Conservation (phyloP, 2,329 filamentous ascomycete genomes). For the Whalleya microplaca region DNA sequence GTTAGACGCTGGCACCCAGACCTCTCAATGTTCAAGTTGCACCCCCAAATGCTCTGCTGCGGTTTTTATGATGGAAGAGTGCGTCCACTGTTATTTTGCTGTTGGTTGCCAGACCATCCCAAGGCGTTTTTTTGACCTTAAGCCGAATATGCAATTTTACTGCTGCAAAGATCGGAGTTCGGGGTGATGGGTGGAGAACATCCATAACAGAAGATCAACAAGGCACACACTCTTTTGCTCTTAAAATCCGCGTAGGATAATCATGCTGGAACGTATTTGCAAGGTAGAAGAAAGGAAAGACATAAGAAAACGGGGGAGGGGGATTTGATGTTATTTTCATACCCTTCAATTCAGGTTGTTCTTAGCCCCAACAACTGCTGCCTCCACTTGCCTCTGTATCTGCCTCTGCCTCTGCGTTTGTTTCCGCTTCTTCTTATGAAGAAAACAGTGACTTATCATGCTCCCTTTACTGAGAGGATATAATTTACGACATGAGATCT, state of each 20-base stretch:
- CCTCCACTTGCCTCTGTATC: too few species aligned
- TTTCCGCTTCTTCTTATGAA: slow-evolving; percentile 28
- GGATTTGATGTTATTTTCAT: slow-evolving; percentile 36
- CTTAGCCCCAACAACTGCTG: slow-evolving; percentile 24
- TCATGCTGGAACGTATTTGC: slow-evolving; percentile 24
- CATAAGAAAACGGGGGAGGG: slow-evolving; percentile 11
- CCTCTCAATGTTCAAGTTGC: slow-evolving; percentile 26
- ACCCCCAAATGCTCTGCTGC: slow-evolving; percentile 25
- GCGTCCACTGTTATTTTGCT: slow-evolving; percentile 22
- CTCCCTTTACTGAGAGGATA: slow-evolving; percentile 37
- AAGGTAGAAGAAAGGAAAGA: slow-evolving; percentile 6
- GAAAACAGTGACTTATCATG: slow-evolving; percentile 32
- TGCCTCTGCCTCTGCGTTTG: too few species aligned
- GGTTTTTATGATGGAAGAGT: slow-evolving; percentile 22
- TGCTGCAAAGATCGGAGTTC: slow-evolving; percentile 25
- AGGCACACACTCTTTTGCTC: slow-evolving; percentile 24
- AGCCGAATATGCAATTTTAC: slow-evolving; percentile 28
- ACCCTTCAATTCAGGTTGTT: slow-evolving; percentile 32
- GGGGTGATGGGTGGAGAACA: slow-evolving; percentile 26
- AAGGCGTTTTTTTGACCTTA: slow-evolving; percentile 1
- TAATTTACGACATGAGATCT: slow-evolving; percentile 35
- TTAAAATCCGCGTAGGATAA: slow-evolving; percentile 26
- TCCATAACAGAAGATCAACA: slow-evolving; percentile 32
- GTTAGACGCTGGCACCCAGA: slow-evolving; percentile 28
- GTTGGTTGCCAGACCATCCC: slow-evolving; percentile 25